These are phyloP conservation scores for Penicillium rolfsii DNA, from an alignment of 2,329 filamentous ascomycete genomes.

Conservation along the genomic window DNA sequence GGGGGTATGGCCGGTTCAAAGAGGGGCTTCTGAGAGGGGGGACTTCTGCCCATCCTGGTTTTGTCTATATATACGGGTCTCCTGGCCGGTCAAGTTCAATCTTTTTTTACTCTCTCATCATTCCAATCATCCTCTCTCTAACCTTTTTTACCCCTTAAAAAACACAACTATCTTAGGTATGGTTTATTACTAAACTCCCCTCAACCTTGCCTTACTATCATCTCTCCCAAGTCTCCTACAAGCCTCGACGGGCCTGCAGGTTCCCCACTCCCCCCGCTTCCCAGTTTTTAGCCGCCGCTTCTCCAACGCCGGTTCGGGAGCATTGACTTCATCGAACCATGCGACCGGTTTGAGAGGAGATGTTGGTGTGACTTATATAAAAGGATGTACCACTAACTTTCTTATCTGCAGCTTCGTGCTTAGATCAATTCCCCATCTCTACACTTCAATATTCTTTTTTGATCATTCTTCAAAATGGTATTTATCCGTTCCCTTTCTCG, in stretches of 20 bases:
- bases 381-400: slow-evolving; percentile 13
- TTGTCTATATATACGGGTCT: slow-evolving; percentile 14
- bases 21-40: slow-evolving; percentile 13
- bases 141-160: neutral
- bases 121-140: slow-evolving; percentile 5
- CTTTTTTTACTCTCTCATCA: slow-evolving; percentile 7
- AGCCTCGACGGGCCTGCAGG: slow-evolving; percentile 10
- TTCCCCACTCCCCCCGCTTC: slow-evolving; percentile 18
- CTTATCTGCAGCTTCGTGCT: slow-evolving; percentile 13
- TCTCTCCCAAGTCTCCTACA: neutral
- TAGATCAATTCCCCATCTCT: slow-evolving; percentile 3
- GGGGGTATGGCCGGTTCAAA: slow-evolving; percentile 2
- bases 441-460: slow-evolving; percentile 10
- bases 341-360: slow-evolving; percentile 8
- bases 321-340: slow-evolving; percentile 14
- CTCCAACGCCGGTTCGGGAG: slow-evolving; percentile 21
- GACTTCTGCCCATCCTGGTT: neutral
- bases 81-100: slow-evolving; percentile 1
- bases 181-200: slow-evolving; percentile 1
- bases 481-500: slow-evolving; percentile 65
- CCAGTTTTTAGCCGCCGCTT: slow-evolving; percentile 14
- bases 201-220: neutral
- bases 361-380: slow-evolving; percentile 15
- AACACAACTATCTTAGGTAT: slow-evolving; percentile 7
- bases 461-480: slow-evolving; percentile 57